Conservation (phyloP, 139 green algal species). For the Limnomonas spitsbergensis region DNA sequence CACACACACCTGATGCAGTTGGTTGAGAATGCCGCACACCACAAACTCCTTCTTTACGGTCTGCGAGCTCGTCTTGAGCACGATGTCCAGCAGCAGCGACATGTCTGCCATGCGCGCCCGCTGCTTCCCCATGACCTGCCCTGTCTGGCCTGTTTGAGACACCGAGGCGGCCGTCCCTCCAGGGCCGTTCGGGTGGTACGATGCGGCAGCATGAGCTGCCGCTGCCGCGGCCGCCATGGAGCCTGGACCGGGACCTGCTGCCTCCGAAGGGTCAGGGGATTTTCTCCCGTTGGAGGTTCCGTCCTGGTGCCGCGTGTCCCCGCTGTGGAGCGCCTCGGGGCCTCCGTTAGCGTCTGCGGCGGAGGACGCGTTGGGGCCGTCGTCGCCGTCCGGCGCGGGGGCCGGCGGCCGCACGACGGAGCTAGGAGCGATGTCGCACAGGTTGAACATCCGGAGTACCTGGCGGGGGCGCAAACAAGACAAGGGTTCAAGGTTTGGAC, state of each 20-base stretch:
- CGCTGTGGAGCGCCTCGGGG: no score
- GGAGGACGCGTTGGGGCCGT: no score
- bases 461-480: not conserved
- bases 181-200: not conserved
- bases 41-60: slow-evolving; percentile 63
- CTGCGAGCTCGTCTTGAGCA: slow-evolving; percentile 64
- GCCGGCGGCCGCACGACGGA: no score
- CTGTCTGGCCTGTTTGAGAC: no score
- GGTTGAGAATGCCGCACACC: slow-evolving; percentile 71
- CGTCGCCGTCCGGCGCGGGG: no score
- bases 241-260: slow-evolving; percentile 8
- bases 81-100: slow-evolving; percentile 79
- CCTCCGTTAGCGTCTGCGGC: no score
- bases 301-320: no score
- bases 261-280: not conserved
- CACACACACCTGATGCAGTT: slow-evolving; percentile 68
- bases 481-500: no score
- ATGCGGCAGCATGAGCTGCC: not conserved
- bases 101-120: slow-evolving; percentile 80
- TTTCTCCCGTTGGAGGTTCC: not conserved
- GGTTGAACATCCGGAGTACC: slow-evolving; percentile 84
- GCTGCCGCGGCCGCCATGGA: slow-evolving; percentile 13
- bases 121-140: slow-evolving; percentile 57
- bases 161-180: not conserved
- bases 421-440: slow-evolving; percentile 78